Base-by-base conservation (phyloP, 2,329 filamentous ascomycete species). In the Exophiala aquamarina region DNA sequence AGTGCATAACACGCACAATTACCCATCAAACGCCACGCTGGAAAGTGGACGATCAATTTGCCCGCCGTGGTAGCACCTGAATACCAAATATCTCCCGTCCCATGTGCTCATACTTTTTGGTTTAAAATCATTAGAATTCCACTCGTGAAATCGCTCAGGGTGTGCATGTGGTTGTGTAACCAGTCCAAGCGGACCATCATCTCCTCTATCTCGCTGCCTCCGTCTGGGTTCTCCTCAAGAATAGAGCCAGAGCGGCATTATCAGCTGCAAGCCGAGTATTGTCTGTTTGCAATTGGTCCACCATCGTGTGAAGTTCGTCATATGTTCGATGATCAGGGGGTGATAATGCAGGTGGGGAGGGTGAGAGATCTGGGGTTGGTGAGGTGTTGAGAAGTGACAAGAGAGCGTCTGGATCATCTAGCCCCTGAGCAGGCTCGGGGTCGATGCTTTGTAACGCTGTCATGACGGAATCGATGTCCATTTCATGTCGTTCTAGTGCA, bases 401-500 rank as follows among this genome's bases (percentile, higher is more conserved):
- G 8, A 44, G 18, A 20, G 35, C 39, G 11, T 13, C 34, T 17
- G 23, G 37, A 11, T 39, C 35, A 3, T 37, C 31, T 14, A 47
- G 18, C n/a, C 39, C 17, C 18, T 38, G 15, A 17, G 41, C 15
- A 8, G 33, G 28, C 31, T 44, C 39, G 3, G 49, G 31, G 14
- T 49, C 52, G 14, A 52, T 14, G 11, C 18, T 38, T 18, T 34
- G 35, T 10, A 55, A 44, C 10, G 44, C 45, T 3, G 31, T 31
- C 45, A 55, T 42, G 31, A 49, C 21, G n/a, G 42, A 33, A 21
- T 55, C 48, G 28, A 55, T 28, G 26, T 55, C 48, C 39, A 49
- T 49, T 20, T 52, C 52, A 37, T 56, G 36, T 15, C 49, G 39
- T 56, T 81, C 77, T 13, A 75, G 69, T 7, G 71, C 75, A 55